Evolutionary conservation across 805 yeast species (phyloP).

Genomic region (Hanseniaspora lachancei): DNA sequence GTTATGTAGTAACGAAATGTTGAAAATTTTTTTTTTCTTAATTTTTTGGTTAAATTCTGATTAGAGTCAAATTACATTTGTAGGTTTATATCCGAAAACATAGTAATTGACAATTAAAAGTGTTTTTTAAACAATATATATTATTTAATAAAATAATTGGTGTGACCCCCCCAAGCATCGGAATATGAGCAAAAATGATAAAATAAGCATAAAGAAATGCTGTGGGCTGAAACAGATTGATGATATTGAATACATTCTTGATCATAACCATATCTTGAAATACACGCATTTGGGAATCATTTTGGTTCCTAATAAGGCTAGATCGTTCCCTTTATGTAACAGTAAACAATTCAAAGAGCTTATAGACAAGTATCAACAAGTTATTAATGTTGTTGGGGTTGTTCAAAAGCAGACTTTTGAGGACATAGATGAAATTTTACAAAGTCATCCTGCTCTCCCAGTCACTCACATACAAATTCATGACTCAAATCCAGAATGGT

Average conservation of each 20-base stretch:
- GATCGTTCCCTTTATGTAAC: conserved; percentile 44
- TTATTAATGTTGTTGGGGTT: conserved; percentile 57
- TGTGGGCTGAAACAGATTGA: conserved; percentile 9
- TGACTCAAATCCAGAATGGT: conserved; percentile 48
- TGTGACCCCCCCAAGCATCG: too few species aligned
- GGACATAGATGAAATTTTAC: conserved; percentile 33
- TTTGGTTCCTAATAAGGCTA: conserved; percentile 64
- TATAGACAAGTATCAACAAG: conserved; percentile 29
- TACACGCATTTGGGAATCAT: conserved; percentile 52
- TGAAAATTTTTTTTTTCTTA: not conserved
- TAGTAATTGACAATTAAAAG: too few species aligned
- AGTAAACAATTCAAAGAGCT: conserved; percentile 37
- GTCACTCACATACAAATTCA: conserved; percentile 76
- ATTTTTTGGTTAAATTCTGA: too few species aligned
- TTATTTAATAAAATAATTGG: too few species aligned
- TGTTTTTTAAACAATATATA: too few species aligned
- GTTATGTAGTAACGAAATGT: not conserved
- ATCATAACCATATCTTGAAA: not conserved
- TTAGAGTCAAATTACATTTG: too few species aligned
- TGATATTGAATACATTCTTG: conserved; percentile 1
- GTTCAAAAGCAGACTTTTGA: conserved; percentile 67
- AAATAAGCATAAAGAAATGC: conserved; percentile 1
- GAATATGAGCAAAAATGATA: not conserved
- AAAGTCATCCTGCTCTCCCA: conserved; percentile 33
- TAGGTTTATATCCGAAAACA: too few species aligned